phyloP scores from a whole-genome alignment of 2,329 filamentous ascomycete genomes.

The Sodiomyces alkalinus region DNA sequence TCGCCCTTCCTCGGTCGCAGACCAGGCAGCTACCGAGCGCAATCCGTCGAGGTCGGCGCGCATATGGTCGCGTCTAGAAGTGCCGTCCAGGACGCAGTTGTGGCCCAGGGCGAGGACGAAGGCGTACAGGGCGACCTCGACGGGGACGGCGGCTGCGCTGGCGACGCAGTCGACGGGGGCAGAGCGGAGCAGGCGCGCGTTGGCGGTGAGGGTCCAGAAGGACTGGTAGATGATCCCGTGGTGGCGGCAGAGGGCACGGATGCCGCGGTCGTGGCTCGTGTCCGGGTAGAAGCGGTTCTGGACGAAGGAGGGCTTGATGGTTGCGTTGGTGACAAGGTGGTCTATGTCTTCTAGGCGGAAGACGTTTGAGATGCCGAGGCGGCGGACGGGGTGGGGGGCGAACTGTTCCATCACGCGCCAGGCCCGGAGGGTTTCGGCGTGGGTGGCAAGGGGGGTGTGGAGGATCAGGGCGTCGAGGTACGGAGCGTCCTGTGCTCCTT shows the following conservation, averaged over 20 bases:
- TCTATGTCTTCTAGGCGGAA: slow-evolving; percentile 32
- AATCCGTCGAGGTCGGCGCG: slow-evolving; percentile 29
- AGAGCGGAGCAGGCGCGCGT: slow-evolving; percentile 21
- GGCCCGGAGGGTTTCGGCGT: slow-evolving; percentile 39
- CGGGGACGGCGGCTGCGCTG: slow-evolving; percentile 17
- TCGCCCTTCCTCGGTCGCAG: too few relatives aligned
- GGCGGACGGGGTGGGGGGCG: slow-evolving; percentile 46
- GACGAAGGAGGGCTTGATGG: slow-evolving; percentile 38
- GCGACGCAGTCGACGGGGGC: slow-evolving; percentile 36
- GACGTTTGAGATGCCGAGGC: slow-evolving; percentile 66
- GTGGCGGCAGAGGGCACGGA: slow-evolving; percentile 37
- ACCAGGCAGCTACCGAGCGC: too few relatives aligned
- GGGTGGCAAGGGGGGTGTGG: slow-evolving; percentile 37
- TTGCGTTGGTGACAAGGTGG: slow-evolving; percentile 28
- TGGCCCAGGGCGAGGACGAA: slow-evolving; percentile 31
- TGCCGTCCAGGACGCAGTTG: slow-evolving; percentile 29
- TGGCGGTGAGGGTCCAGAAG: slow-evolving; percentile 39
- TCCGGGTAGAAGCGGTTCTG: slow-evolving; percentile 62
- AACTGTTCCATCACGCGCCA: slow-evolving; percentile 52
- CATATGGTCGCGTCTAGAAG: slow-evolving; percentile 30
- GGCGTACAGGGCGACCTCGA: slow-evolving; percentile 28
- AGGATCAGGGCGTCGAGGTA: slow-evolving; percentile 64
- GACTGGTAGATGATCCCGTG: slow-evolving; percentile 30
- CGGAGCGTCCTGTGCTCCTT: slow-evolving; percentile 11
- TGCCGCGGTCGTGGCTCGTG: slow-evolving; percentile 25